Evolutionary conservation across 164 flowering plant species (phyloP).

Genomic region (Magnolia changhungtana): DNA sequence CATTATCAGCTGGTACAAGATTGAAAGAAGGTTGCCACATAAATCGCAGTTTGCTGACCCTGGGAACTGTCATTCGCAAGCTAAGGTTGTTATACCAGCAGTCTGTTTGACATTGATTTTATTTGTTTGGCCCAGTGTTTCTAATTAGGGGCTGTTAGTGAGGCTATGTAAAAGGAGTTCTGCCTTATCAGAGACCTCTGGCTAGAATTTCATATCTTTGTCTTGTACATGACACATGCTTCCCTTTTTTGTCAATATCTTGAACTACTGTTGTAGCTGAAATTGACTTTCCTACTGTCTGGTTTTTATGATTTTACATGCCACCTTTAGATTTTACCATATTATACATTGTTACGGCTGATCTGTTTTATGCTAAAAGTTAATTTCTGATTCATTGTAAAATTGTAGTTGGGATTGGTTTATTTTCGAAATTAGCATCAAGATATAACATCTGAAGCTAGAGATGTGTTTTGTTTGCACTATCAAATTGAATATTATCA

Average conservation of each 20-base stretch:
- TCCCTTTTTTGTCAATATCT: too few species aligned
- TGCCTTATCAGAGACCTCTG: neutral
- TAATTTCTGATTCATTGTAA: neutral
- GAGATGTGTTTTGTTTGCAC: neutral
- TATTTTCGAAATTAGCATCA: neutral
- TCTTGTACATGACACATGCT: neutral
- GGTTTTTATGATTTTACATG: neutral
- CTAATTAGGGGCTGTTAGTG: neutral
- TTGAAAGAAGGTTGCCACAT: constrained; percentile 97
- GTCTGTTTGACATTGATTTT: neutral
- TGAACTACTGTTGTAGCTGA: neutral
- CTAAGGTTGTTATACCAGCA: constrained; percentile 47
- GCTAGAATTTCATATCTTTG: neutral
- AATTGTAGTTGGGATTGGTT: too few species aligned
- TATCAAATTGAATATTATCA: too few species aligned
- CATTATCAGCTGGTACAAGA: constrained; percentile 76
- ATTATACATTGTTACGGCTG: neutral
- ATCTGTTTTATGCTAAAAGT: too few species aligned
- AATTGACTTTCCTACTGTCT: neutral
- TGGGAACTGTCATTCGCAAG: constrained; percentile 93
- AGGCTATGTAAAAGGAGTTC: neutral
- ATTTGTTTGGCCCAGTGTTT: neutral
- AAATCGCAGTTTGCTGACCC: constrained; percentile 86
- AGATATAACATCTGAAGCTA: neutral
- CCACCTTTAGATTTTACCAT: neutral